Percentiles rank a stretch among this genome's conserved stretches.
These are phyloP conservation scores for Spathaspora passalidarum DNA, from an alignment of 805 yeast genomes.

Conservation along the genomic window DNA sequence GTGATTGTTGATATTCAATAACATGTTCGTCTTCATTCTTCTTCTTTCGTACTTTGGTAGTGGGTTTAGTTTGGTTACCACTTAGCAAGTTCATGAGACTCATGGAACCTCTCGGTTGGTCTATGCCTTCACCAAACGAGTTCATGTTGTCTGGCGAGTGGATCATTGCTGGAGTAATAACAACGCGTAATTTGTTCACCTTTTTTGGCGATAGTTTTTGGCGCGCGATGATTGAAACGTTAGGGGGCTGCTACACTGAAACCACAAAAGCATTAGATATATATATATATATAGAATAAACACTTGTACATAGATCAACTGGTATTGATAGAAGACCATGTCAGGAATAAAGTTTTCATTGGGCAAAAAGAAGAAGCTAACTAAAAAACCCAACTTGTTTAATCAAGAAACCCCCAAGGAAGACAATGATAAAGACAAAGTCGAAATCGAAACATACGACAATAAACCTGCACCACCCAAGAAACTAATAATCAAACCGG, in stretches of 20 bases:
- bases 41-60: neutral
- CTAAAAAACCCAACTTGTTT: slow-evolving; percentile 1
- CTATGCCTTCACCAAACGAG: no score
- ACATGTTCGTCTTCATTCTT: no score
- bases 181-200: no score
- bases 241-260: no score
- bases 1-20: neutral
- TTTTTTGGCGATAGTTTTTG: no score
- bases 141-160: no score
- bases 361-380: slow-evolving; percentile 12
- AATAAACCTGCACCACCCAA: neutral
- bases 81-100: neutral
- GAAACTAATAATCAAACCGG: neutral
- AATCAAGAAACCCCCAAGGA: neutral
- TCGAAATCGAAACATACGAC: slow-evolving; percentile 1
- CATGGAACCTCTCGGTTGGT: neutral
- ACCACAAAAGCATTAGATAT: no score
- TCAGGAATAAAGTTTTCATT: slow-evolving; percentile 20
- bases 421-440: neutral
- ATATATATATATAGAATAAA: no score
- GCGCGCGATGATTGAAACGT: no score
- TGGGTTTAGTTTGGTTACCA: neutral
- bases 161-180: no score
- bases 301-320: no score
- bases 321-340: slow-evolving; percentile 10